Percentiles rank a stretch among this genome's conserved stretches.
phyloP scores from a whole-genome alignment of 106 monocot genomes.

The Acorus gramineus region DNA sequence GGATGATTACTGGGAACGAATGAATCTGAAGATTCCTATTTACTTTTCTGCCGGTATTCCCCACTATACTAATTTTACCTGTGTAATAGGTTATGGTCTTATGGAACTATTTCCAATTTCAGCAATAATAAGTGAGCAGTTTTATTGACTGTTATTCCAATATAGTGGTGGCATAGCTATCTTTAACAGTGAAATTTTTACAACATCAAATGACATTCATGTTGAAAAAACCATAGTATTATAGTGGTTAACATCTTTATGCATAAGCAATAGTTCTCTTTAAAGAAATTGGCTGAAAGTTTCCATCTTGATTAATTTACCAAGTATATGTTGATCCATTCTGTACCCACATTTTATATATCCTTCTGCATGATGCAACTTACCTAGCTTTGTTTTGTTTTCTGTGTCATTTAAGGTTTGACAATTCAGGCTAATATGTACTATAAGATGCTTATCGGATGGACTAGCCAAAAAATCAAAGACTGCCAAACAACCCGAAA shows the following conservation, averaged over 20 bases:
- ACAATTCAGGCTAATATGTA: conserved; percentile 98
- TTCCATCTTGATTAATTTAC: not conserved
- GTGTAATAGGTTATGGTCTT: not conserved
- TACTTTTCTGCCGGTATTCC: conserved; percentile 86
- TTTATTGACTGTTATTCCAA: no score
- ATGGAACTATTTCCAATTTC: not conserved
- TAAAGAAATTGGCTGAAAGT: no score
- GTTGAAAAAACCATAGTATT: no score
- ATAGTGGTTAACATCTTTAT: no score
- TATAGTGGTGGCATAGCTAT: no score
- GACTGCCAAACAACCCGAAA: conserved; percentile 47
- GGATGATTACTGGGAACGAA: conserved; percentile 98
- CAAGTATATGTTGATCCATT: not conserved
- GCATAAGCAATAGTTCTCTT: no score
- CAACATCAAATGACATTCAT: no score
- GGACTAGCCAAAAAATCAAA: conserved; percentile 96
- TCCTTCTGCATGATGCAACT: no score
- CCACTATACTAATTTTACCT: not conserved
- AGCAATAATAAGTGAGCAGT: no score
- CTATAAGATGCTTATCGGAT: conserved; percentile 90
- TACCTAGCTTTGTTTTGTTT: not conserved
- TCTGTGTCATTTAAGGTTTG: conserved; percentile 38
- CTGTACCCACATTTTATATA: no score
- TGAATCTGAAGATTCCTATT: conserved; percentile 85
- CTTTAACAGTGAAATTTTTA: no score